Base-by-base conservation (phyloP, 2,329 filamentous ascomycete species). In the Dactylellina drechsleri region DNA sequence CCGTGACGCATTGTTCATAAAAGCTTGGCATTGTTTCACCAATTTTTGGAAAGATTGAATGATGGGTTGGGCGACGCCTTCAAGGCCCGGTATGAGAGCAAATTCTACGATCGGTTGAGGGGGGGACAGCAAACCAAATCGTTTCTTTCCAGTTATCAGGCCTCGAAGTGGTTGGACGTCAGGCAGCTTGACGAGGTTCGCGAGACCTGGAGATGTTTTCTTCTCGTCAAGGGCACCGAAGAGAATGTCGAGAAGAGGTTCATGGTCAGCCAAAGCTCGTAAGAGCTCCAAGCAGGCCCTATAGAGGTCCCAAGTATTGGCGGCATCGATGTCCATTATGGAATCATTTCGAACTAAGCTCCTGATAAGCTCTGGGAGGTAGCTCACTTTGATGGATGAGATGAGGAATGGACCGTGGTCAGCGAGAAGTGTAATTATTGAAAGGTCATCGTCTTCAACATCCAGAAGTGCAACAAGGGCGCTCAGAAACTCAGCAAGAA, bases 311-410 rank as follows among this genome's bases (percentile, higher is more conserved):
- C 77, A 76, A 7, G 67, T 54, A 57, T 74, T 49, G 2, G 50
- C 62, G 36, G 52, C 62, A 8, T 74, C 70, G 15, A 78, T 78
- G 53, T 77, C 76, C 49, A 76, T 72, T 20, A 78, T 61, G 0
- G 77, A 78, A 58, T 77, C 77, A 28, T 77, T 77, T 31, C 76
- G 66, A 26, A 77, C 68, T 49, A 78, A 67, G 20, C 76, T 73
- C 50, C 65, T 43, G n/a, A 77, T 36, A 20, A 77, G 71, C 53
- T 78, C 77, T 10, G 71, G 68, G 10, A 78, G 56, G 53, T 70
- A 77, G 49, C 76, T 78, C 12, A 73, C 54, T 45, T 59, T 77
- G 10, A 78, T 52, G 4, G 40, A 6, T 8, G 70, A 64, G 10
- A 53, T 28, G 0, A 74, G 49, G 5, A 74, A 10, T 28, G 18